These are phyloP conservation scores for Pyrus bretschneideri DNA, from an alignment of 306 rosid species.

Conservation along the genomic window DNA sequence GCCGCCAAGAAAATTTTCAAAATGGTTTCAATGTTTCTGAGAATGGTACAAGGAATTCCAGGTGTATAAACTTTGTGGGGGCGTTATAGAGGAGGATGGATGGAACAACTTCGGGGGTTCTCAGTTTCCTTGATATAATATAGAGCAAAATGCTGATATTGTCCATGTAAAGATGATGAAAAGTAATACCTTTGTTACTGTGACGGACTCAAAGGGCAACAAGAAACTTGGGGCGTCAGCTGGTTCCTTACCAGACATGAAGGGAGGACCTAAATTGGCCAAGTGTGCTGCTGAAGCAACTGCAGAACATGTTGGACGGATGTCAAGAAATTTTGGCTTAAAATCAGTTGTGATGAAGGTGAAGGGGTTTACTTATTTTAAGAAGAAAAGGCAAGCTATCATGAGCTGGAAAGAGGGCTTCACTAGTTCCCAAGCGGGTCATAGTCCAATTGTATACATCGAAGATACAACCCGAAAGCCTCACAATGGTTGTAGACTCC, in stretches of 20 bases:
- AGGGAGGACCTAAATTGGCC: conserved; percentile 58
- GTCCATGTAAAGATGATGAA: conserved; percentile 74
- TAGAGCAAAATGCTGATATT: conserved; percentile 57
- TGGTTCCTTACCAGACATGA: conserved; percentile 59
- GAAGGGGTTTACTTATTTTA: conserved; percentile 60
- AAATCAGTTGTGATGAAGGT: conserved; percentile 75
- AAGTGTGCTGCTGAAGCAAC: conserved; percentile 71
- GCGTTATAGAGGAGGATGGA: conserved; percentile 38
- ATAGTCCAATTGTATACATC: conserved; percentile 47
- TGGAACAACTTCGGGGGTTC: conserved; percentile 6
- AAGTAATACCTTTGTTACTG: conserved; percentile 67
- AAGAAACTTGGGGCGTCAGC: conserved; percentile 54
- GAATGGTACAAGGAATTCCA: conserved; percentile 5
- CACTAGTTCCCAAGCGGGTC: conserved; percentile 34
- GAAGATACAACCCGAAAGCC: conserved; percentile 68
- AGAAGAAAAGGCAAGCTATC: conserved; percentile 71
- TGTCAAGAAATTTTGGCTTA: conserved; percentile 50
- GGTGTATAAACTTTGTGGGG: conserved; percentile 32
- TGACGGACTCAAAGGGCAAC: conserved; percentile 67
- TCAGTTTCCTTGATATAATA: conserved; percentile 11
- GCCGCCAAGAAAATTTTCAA: background rate
- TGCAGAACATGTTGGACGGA: conserved; percentile 70
- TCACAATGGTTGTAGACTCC: conserved; percentile 65
- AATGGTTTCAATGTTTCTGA: conserved; percentile 8
- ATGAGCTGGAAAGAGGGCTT: conserved; percentile 70